These are phyloP conservation scores for Wickerhamiella shivajii DNA, from an alignment of 805 yeast species.

Conservation along the genomic window DNA sequence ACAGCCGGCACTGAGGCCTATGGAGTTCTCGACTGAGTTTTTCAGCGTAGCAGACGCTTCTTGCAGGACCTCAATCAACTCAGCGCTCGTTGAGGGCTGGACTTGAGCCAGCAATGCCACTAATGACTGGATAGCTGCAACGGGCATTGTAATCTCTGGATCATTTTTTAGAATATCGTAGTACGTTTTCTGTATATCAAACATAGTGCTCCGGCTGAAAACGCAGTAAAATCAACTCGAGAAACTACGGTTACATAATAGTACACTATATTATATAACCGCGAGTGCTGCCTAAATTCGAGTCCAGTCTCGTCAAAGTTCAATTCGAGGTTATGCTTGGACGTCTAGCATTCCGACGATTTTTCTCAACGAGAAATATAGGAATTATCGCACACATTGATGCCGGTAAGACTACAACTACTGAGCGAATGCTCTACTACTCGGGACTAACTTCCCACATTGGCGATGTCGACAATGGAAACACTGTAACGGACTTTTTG, in stretches of 20 bases:
- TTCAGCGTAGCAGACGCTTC: constrained; percentile 65
- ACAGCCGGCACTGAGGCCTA: constrained; percentile 92
- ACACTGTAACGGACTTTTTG: constrained; percentile 84
- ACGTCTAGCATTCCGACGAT: no score
- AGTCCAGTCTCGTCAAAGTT: no score
- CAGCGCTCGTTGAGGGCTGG: constrained; percentile 89
- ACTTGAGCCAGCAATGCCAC: constrained; percentile 69
- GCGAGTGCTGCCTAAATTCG: no score
- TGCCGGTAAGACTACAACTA: constrained; percentile 97
- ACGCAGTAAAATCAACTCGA: no score
- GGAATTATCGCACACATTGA: constrained; percentile 99
- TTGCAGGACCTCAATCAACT: constrained; percentile 66
- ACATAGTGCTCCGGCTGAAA: no score
- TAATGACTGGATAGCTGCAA: constrained; percentile 92
- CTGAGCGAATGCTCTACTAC: constrained; percentile 87
- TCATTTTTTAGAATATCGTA: constrained; percentile 72
- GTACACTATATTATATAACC: no score
- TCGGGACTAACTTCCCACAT: constrained; percentile 66
- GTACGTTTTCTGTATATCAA: constrained; percentile 75
- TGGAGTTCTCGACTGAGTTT: constrained; percentile 71
- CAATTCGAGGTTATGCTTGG: no score
- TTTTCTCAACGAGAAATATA: constrained; percentile 75
- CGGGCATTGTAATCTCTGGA: constrained; percentile 97
- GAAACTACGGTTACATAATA: no score
- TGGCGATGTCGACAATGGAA: constrained; percentile 92